Evolutionary conservation across 177 flowering plant genomes (phyloP), one percentile per base, ranked within the genome.

Genomic region (Vitis hybrid): DNA sequence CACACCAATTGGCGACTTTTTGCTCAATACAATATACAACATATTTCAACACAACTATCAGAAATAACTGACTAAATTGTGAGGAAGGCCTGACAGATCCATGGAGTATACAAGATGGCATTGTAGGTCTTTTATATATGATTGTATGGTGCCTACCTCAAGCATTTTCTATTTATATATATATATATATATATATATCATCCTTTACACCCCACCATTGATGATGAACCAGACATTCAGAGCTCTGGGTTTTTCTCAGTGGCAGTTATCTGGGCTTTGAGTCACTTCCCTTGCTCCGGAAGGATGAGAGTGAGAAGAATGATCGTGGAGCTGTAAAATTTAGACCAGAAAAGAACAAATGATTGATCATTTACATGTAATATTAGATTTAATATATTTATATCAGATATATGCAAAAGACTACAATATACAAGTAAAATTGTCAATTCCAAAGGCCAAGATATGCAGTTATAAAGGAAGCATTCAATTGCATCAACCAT

Each of bases 261-360:
- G 53, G 64, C 53, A 11, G 52, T 66, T 67, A 95, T 74, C 97
- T 86, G 16, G 82, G 88, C 82, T 92, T 96, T 11, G 97, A 79
- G 52, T 96, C 98, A 56, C 85, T 90, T 75, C 93, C 97, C 82
- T 96, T 95, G 94, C 97, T 93, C 70, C 97, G 87, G 62, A 96
- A 96, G 15, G 92, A 70, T 16, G 98, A 90, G 53, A 93, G 88
- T 1, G 97, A 95, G 82, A 95, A 95, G 77, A 89, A 89, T 62
- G 99, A 94, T 64, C 90, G 79, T 29, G 98, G 92, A 45, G 92
- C 99, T 95, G 97, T 49, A 76, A 68, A 50, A 62, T 71, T 45
- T 6, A 39, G 45, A 39, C 45, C 45, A 39, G 9, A 39, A 56
- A 22, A 65, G 12, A 22, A 1, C 9, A 13, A 3, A 45, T 48